A percentile compares a stretch with the other conserved stretches of the same genome.
Evolutionary conservation across 495 filamentous ascomycete species (phyloP).

Genomic region (Hypoxylon crocopeplum): DNA sequence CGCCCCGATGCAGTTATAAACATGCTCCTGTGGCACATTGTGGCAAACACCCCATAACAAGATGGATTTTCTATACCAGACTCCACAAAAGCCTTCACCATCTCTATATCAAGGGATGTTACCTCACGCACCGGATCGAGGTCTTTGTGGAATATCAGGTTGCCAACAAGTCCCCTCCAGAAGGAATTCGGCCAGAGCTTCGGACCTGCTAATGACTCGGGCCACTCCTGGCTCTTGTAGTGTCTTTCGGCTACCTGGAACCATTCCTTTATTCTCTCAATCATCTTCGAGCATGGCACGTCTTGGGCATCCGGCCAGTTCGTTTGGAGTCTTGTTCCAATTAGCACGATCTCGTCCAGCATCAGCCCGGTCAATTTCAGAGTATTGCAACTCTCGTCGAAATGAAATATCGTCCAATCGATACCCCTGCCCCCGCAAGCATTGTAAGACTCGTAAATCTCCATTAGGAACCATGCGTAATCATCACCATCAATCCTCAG

Average conservation of each 20-base stretch:
- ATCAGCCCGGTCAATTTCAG: background rate
- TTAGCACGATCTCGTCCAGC: background rate
- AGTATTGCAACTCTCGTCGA: background rate
- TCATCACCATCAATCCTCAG: background rate
- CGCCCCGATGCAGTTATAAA: background rate
- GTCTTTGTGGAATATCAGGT: background rate
- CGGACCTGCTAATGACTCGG: too few species aligned
- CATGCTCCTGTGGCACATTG: background rate
- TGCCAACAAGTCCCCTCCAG: background rate
- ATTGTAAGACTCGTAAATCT: background rate
- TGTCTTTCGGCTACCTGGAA: too few species aligned
- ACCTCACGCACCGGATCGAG: background rate
- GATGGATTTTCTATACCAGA: background rate
- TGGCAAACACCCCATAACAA: background rate
- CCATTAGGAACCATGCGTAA: background rate
- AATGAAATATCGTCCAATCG: background rate
- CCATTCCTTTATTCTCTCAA: too few species aligned
- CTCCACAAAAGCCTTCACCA: background rate
- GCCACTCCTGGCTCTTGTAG: too few species aligned
- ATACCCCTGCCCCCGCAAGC: background rate
- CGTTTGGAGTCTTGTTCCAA: background rate
- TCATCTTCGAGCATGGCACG: background rate
- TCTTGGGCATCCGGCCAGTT: background rate
- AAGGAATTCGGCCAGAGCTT: background rate
- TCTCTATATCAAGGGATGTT: background rate